These are phyloP conservation scores for Leptographium flavum DNA, from an alignment of 2,329 filamentous ascomycete species.

Conservation along the genomic window DNA sequence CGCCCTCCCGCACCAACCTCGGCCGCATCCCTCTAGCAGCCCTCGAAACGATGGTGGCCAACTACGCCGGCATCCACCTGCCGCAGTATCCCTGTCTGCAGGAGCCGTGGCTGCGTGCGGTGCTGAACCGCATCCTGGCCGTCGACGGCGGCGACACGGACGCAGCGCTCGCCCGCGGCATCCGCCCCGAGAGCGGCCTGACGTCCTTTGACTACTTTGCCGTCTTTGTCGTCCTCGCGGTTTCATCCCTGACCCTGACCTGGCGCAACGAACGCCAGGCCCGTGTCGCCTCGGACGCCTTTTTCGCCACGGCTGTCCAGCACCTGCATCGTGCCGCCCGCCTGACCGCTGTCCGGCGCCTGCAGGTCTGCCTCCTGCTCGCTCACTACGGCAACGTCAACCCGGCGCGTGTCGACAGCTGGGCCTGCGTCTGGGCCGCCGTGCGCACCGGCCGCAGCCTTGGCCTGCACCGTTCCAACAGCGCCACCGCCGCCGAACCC, in stretches of 20 bases:
- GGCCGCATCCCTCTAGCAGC: slow-evolving; percentile 1
- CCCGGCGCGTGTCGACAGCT: neutral
- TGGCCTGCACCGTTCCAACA: neutral
- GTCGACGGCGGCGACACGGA: slow-evolving; percentile 1
- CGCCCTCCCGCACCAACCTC: neutral
- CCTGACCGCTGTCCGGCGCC: neutral
- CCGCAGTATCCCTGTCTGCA: slow-evolving; percentile 1
- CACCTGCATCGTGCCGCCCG: neutral
- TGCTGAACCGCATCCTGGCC: neutral
- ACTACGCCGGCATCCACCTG: neutral
- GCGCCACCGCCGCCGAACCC: neutral
- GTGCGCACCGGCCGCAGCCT: neutral
- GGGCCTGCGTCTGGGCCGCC: neutral
- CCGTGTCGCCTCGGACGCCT: slow-evolving; percentile 1
- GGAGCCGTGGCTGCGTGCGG: neutral
- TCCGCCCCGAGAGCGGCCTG: neutral
- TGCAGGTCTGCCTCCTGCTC: slow-evolving; percentile 3
- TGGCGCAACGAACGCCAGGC: slow-evolving; percentile 1
- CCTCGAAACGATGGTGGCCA: slow-evolving; percentile 1
- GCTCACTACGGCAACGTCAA: slow-evolving; percentile 2
- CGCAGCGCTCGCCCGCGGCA: neutral
- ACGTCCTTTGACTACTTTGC: slow-evolving; percentile 1
- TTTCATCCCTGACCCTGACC: neutral
- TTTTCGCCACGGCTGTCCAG: neutral
- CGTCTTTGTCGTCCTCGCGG: slow-evolving; percentile 1